Base-by-base conservation (phyloP, 2,329 filamentous ascomycete genomes). In the Leptographium galeiforme region DNA sequence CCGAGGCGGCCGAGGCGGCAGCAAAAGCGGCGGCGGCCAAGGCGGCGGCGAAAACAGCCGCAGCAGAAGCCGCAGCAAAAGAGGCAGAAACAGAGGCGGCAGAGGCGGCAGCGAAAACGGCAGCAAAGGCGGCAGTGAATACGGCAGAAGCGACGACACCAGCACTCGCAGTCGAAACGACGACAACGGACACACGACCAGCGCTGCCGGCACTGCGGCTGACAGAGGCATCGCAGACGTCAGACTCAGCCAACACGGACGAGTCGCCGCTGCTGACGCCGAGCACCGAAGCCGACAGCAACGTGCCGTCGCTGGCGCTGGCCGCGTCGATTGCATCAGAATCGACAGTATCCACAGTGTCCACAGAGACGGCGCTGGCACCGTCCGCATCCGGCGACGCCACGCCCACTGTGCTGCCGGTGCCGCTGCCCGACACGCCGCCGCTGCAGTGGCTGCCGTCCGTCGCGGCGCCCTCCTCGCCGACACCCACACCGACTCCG, bases 381-480 rank as follows among this genome's bases (percentile, higher is more conserved):
- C 25, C 25, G 25, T 25, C 25, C 5, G 25, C 25, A 5, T 25
- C 25, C 25, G 25, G 25, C 25, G 25, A 25, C 25, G 25, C 25
- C 25, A 32, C 63, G 67, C 34, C 48, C 19, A 14, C 18, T 3
- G n/a, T 38, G 10, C 10, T 38, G 36, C 70, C 36, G 40, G 16
- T 4, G 16, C 14, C n/a, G 8, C 65, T 65, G 36, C 62, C 67
- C 34, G 19, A 11, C 10, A 12, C 6, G 13, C 70, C 72, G 56
- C 47, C 47, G 18, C 63, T 79, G 51, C 70, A 70, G 51, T 80
- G 76, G 76, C 65, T 78, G 30, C 72, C 74, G 14, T 74, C 76
- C 5, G 77, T 75, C 54, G 66, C 2, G 3, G 25, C 25, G 25
- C 3, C 55, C 32, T 40, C 48, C 34, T 36, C 25, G 41, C 18